These are phyloP conservation scores for Fonsecaea erecta DNA, from an alignment of 2,329 filamentous ascomycete species.

Conservation along the genomic window DNA sequence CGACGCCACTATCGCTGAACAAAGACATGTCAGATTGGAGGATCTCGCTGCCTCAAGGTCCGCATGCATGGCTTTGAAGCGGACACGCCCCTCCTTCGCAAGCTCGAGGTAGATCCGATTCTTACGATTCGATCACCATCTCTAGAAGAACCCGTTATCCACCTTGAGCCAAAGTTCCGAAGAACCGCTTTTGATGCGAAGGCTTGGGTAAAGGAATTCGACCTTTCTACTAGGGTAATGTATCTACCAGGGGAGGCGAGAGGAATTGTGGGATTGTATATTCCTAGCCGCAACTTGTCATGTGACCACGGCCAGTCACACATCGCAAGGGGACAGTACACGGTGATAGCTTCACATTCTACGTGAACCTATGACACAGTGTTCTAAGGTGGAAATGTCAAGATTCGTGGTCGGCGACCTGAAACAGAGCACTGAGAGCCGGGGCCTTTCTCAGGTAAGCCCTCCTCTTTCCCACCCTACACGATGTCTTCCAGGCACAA, in stretches of 20 bases:
- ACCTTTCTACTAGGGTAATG: not conserved
- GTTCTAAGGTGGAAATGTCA: not conserved
- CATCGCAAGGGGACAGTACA: not conserved
- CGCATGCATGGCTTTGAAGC: too few species aligned
- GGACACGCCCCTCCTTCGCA: too few species aligned
- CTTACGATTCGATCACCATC: not conserved
- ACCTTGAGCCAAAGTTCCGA: conserved; percentile 2
- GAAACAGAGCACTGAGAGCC: not conserved
- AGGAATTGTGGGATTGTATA: not conserved
- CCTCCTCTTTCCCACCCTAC: not conserved
- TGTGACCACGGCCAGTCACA: not conserved
- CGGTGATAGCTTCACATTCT: not conserved
- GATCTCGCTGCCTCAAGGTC: too few species aligned
- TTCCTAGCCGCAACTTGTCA: not conserved
- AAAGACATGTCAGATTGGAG: too few species aligned
- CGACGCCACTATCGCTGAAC: too few species aligned
- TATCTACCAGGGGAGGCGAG: not conserved
- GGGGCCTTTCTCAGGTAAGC: not conserved
- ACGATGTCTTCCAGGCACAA: not conserved
- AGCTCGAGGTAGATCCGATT: not conserved
- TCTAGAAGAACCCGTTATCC: not conserved
- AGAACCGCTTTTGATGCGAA: conserved; percentile 2
- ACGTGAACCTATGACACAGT: not conserved
- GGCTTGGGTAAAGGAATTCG: not conserved
- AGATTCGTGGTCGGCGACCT: not conserved